Percentiles rank a stretch among this genome's conserved stretches.
phyloP scores from a whole-genome alignment of 2,329 filamentous ascomycete species.

The Bipolaris bicolor region DNA sequence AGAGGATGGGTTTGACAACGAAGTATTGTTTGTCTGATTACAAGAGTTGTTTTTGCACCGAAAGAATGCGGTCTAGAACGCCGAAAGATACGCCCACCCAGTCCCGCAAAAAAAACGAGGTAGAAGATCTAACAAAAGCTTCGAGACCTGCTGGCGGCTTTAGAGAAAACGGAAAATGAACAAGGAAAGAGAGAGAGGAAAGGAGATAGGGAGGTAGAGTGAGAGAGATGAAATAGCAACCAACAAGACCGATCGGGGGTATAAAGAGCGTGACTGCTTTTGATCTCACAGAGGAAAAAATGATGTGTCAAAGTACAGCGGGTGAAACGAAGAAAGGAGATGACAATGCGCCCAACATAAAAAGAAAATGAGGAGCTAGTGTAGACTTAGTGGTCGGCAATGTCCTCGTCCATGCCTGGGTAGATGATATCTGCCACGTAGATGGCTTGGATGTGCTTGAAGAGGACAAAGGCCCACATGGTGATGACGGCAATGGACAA shows the following conservation, averaged over 20 bases:
- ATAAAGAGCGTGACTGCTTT: conserved; percentile 29
- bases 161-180: not conserved
- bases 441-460: conserved; percentile 59
- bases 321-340: conserved; percentile 12
- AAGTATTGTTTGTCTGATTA: conserved; percentile 16
- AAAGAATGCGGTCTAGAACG: conserved; percentile 6
- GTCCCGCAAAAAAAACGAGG: too few species aligned
- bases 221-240: not conserved
- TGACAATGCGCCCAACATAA: too few species aligned
- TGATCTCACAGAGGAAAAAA: conserved; percentile 3
- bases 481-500: conserved; percentile 60
- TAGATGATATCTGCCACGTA: conserved; percentile 61
- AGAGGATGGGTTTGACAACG: not conserved
- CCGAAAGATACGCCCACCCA: not conserved
- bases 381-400: conserved; percentile 41
- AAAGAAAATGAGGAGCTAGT: too few species aligned
- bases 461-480: conserved; percentile 62
- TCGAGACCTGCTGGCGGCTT: conserved; percentile 29
- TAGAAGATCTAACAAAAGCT: conserved; percentile 12
- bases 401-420: conserved; percentile 65
- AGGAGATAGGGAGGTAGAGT: not conserved
- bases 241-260: not conserved
- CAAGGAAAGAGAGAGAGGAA: not conserved
- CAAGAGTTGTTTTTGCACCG: conserved; percentile 16
- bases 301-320: conserved; percentile 18